Base-by-base conservation (phyloP, 2,329 filamentous ascomycete genomes). In the Mariannaea elegans region DNA sequence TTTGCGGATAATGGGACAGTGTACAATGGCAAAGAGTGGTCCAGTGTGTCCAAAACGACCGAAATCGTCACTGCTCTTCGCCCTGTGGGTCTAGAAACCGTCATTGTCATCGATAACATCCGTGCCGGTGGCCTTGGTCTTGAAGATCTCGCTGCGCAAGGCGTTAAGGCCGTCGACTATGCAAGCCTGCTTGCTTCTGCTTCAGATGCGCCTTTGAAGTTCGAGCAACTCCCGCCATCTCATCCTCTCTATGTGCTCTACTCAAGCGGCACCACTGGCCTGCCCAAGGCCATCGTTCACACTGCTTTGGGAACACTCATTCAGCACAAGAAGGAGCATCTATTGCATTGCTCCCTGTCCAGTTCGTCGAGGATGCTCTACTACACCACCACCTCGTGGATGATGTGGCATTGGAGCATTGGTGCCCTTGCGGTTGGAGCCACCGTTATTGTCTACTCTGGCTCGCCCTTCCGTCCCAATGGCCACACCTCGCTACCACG, bases 401-500 rank as follows among this genome's bases (percentile, higher is more conserved):
- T 99, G 94, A 98, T 98, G 94, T 97, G 94, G 93, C 94, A 98
- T 75, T 98, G 94, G 94, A 89, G 94, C 38, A 86, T 97, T 18
- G 94, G 92, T 1, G 92, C 90, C 6, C 87, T 98, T 4, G 91
- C 94, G 9, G 89, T 87, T 27, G 94, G 94, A 52, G 86, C 91
- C 10, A 94, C 92, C 0, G 81, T 98, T 12, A 84, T 98, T 18
- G 83, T 98, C 4, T 99, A 97, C 77, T 92, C 97, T 52, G 95
- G 95, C 46, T 97, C 92, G 0, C 95, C 95, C 0, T 98, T 98
- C 81, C 84, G 85, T 47, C 91, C 91, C 0, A 82, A 90, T 57
- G 91, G 91, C 50, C 86, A 94, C 71, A 84, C 95, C 57, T 93
- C 93, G 9, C 89, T 99, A 80, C 91, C 93, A 3, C 86, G 85